These are phyloP conservation scores for Mucor lusitanicus DNA, from an alignment of 371 early-diverging fungal species.

Conservation along the genomic window DNA sequence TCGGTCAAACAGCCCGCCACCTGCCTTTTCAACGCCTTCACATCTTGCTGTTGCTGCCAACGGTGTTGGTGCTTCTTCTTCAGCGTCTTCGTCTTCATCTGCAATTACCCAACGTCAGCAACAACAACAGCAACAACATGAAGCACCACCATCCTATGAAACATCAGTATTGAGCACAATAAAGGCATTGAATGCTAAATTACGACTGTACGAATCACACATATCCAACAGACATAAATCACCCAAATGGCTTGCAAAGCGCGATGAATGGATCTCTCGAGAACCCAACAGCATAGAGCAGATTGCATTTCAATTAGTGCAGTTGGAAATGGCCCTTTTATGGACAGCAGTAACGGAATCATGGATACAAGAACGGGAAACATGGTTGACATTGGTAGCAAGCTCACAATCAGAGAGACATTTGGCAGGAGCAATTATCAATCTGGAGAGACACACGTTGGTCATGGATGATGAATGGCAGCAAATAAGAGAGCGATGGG, in stretches of 20 bases:
- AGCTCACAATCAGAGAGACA: slow-evolving; percentile 48
- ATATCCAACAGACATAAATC: slow-evolving; percentile 50
- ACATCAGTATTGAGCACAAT: slow-evolving; percentile 49
- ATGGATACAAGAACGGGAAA: slow-evolving; percentile 52
- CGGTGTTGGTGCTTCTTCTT: not conserved
- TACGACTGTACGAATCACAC: slow-evolving; percentile 43
- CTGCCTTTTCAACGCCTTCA: slow-evolving; percentile 24
- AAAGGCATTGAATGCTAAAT: slow-evolving; percentile 30
- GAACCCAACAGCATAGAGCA: slow-evolving; percentile 45
- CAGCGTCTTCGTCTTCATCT: not conserved
- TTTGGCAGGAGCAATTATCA: slow-evolving; percentile 48
- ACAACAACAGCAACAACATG: slow-evolving; percentile 5
- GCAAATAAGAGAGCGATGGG: slow-evolving; percentile 38
- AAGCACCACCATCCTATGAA: slow-evolving; percentile 52
- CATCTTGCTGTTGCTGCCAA: slow-evolving; percentile 1
- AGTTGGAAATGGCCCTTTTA: slow-evolving; percentile 50
- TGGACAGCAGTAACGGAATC: slow-evolving; percentile 52
- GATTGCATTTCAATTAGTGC: slow-evolving; percentile 46
- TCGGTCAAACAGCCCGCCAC: slow-evolving; percentile 31
- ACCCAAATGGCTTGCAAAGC: slow-evolving; percentile 45
- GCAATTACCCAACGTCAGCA: not conserved
- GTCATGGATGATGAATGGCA: slow-evolving; percentile 47
- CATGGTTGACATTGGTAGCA: slow-evolving; percentile 49
- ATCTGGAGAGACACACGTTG: slow-evolving; percentile 49
- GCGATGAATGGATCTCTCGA: slow-evolving; percentile 39